Conservation (phyloP, 2,329 filamentous ascomycete species). For the Pseudogymnoascus sp. region DNA sequence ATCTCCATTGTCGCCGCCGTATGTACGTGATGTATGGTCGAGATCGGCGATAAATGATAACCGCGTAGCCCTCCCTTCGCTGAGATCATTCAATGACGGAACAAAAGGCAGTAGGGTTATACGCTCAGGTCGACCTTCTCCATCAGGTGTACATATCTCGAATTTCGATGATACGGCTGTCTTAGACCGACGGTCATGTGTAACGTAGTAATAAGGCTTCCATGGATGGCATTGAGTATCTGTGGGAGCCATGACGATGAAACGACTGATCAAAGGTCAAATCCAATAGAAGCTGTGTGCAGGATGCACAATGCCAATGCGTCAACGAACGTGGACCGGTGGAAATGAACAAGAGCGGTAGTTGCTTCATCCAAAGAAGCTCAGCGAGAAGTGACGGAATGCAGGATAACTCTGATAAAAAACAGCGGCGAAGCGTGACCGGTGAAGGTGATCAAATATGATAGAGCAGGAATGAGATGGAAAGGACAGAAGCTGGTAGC, state of each 20-base stretch:
- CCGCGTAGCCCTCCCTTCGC: neutral
- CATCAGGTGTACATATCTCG: neutral
- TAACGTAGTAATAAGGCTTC: neutral
- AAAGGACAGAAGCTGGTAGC: too few species aligned
- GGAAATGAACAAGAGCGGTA: too few species aligned
- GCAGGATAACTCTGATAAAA: too few species aligned
- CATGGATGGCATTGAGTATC: neutral
- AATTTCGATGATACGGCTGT: neutral
- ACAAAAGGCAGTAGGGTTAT: neutral
- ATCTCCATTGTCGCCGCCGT: neutral
- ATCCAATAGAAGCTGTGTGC: neutral
- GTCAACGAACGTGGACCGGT: neutral
- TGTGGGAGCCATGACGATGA: neutral
- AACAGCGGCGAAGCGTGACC: too few species aligned
- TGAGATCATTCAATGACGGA: neutral
- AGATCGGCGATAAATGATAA: neutral
- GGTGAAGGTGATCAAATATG: too few species aligned
- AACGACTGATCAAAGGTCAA: neutral
- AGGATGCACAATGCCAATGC: neutral
- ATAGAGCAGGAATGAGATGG: too few species aligned
- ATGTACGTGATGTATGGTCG: neutral
- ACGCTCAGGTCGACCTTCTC: neutral
- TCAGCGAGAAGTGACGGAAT: too few species aligned
- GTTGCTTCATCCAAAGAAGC: too few species aligned
- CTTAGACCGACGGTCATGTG: neutral